Evolutionary conservation across 371 early-diverging fungal species (phyloP).

Genomic region (Sporodiniella umbellata): DNA sequence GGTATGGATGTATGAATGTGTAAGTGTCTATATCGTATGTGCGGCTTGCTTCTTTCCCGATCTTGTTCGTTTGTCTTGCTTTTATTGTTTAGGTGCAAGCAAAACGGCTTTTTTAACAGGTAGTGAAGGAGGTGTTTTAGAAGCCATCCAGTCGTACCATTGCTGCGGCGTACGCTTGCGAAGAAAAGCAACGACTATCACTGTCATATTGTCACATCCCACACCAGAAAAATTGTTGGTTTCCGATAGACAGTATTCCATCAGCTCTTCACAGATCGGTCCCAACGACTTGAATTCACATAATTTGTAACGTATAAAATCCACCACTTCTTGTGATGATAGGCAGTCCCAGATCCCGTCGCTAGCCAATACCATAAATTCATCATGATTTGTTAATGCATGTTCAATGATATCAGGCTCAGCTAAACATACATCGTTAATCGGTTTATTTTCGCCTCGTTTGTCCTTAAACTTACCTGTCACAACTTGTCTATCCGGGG

Average conservation of each 20-base stretch:
- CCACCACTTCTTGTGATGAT: conserved; percentile 78
- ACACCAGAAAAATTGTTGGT: conserved; percentile 76
- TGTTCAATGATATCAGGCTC: conserved; percentile 75
- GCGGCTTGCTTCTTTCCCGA: background rate
- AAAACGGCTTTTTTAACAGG: conserved; percentile 16
- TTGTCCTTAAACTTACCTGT: conserved; percentile 47
- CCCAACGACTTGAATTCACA: conserved; percentile 44
- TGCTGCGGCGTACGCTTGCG: conserved; percentile 60
- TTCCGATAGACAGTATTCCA: conserved; percentile 84
- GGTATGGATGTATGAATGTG: too few relatives aligned
- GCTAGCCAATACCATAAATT: conserved; percentile 91
- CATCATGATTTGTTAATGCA: conserved; percentile 66
- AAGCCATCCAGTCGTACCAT: conserved; percentile 57
- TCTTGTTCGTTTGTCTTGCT: background rate
- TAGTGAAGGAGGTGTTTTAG: conserved; percentile 12
- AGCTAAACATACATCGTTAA: conserved; percentile 31
- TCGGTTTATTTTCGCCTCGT: background rate
- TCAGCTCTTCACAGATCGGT: conserved; percentile 74
- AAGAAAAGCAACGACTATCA: conserved; percentile 82
- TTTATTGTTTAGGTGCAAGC: conserved; percentile 5
- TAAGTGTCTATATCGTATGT: too few relatives aligned
- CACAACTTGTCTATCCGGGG: conserved; percentile 86
- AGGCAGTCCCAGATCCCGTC: conserved; percentile 98
- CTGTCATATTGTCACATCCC: conserved; percentile 97
- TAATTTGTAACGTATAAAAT: conserved; percentile 69